phyloP scores from a whole-genome alignment of 441 rosid genomes.

The Arabidopsis lyrata region DNA sequence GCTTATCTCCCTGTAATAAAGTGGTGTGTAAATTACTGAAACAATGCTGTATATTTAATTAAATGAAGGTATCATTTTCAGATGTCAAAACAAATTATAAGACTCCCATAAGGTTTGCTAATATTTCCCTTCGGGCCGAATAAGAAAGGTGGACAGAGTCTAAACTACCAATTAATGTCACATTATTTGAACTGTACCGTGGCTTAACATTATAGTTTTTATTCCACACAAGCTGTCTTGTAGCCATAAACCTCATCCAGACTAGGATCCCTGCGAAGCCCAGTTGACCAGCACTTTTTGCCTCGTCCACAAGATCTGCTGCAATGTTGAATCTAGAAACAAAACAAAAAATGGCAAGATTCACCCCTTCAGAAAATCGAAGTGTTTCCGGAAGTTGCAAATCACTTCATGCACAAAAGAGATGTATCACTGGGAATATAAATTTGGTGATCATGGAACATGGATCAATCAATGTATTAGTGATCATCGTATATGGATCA shows the following conservation, averaged over 20 bases:
- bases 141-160: slow-evolving; percentile 23
- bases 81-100: slow-evolving; percentile 24
- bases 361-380: slow-evolving; percentile 23
- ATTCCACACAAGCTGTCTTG: slow-evolving; percentile 98
- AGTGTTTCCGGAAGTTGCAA: not conserved
- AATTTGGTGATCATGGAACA: slow-evolving; percentile 12
- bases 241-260: slow-evolving; percentile 99
- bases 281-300: slow-evolving; percentile 75
- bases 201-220: slow-evolving; percentile 99
- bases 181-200: slow-evolving; percentile 60
- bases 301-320: slow-evolving; percentile 84
- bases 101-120: slow-evolving; percentile 21
- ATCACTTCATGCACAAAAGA: slow-evolving; percentile 18
- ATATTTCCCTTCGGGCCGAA: slow-evolving; percentile 8
- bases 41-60: slow-evolving; percentile 13
- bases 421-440: slow-evolving; percentile 21
- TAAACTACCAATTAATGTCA: slow-evolving; percentile 26
- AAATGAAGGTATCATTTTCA: slow-evolving; percentile 17
- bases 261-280: slow-evolving; percentile 96
- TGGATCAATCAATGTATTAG: slow-evolving; percentile 20
- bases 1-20: slow-evolving; percentile 89
- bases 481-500: slow-evolving; percentile 1
- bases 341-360: slow-evolving; percentile 13
- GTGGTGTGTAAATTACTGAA: slow-evolving; percentile 11
- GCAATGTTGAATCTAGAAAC: slow-evolving; percentile 90